Percentiles rank a stretch among this genome's conserved stretches.
Conservation (phyloP, 345 rosid genomes). For the Fremontodendron californicum region DNA sequence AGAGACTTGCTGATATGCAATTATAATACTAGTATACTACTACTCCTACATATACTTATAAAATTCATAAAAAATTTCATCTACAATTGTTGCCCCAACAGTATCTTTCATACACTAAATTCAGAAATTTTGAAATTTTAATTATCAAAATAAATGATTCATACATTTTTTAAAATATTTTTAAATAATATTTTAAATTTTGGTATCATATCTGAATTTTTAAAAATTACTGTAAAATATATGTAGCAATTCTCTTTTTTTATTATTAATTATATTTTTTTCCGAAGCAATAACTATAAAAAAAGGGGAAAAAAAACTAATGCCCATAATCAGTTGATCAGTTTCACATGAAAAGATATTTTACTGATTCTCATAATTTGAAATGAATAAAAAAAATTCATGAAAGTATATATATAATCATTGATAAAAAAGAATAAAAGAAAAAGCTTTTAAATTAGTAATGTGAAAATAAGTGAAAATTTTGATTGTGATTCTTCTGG, state of each 20-base stretch:
- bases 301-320: neutral
- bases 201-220: no score
- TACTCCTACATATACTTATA: neutral
- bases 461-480: neutral
- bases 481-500: neutral
- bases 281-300: neutral
- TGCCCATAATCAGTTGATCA: neutral
- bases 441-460: neutral
- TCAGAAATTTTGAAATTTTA: no score
- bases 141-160: no score
- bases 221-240: no score
- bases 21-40: neutral
- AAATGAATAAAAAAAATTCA: neutral
- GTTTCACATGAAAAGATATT: neutral
- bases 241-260: no score
- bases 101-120: neutral
- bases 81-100: neutral
- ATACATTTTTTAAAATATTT: no score
- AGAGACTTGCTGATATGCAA: neutral
- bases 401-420: neutral
- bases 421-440: neutral
- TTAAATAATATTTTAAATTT: no score
- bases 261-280: neutral
- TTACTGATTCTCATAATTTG: neutral
- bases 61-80: neutral